Evolutionary conservation across 1,139 yeast genomes (phyloP), one percentile per base, ranked within the genome.

Genomic region (Geotrichum europaeum): DNA sequence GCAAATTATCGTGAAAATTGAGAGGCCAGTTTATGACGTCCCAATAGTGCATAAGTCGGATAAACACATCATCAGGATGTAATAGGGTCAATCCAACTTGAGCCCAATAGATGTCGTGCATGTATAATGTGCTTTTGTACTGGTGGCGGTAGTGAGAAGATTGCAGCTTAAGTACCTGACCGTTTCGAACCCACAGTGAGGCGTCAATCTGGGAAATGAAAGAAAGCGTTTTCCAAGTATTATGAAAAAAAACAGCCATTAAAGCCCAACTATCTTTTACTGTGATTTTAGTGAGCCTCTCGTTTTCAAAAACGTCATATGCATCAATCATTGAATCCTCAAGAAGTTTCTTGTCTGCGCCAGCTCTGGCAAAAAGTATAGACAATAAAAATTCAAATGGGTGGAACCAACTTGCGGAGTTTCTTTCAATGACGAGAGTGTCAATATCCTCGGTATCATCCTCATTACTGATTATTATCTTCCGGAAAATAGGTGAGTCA

Each of bases 151-250:
- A 94, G 64, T 90, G 84, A 66, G 85, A 86, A 65, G 87, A 79
- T 69, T 94, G 98, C 36, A 85, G 84, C 56, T 87, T 79, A 10
- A 90, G 84, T 51, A 94, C 86, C 63, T 84, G 81, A 0, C 92
- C 92, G 70, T 94, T 94, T 71, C 98, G 81, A 3, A 92, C 89
- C 98, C 98, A 94, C 64, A 87, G 82, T 0, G 96, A 96, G 1
- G 83, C 79, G 53, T 84, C 82, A n/a, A 91, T 84, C 70, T 94
- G 97, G 0, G 92, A 79, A 10, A 86, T 78, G 25, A 89, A 74
- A 0, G 88, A 96, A 40, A 89, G 72, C 0, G 94, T 87, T 62
- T 96, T 79, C 30, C 94, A 73, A 0, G 97, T 86, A 65, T 87
- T 86, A 63, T 90, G 97, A 66, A 86, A 83, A 7, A 85, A 71